A percentile compares a stretch with the other conserved stretches of the same genome.
Evolutionary conservation across 2,329 filamentous ascomycete species (phyloP).

Genomic region (Byssothecium circinans): DNA sequence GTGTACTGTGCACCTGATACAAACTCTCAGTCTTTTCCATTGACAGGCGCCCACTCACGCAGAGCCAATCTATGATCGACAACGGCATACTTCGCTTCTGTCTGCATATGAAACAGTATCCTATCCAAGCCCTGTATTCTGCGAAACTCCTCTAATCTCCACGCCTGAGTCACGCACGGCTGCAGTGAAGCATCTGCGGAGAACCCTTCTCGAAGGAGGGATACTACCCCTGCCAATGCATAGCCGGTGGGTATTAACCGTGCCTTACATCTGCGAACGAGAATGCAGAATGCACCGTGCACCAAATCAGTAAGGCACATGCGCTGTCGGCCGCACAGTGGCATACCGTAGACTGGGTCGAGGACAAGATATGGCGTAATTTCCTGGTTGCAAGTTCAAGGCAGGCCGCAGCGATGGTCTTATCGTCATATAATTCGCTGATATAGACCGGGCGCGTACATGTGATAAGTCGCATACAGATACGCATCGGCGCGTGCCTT

Average conservation of each 20-base stretch:
- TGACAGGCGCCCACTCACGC: not conserved
- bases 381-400: not conserved
- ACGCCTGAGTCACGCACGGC: not conserved
- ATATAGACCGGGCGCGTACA: slow-evolving; percentile 1
- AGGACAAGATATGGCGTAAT: slow-evolving; percentile 1
- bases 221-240: slow-evolving; percentile 17
- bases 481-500: not conserved
- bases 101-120: not conserved
- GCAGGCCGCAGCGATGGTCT: not conserved
- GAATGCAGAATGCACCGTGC: not conserved
- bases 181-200: not conserved
- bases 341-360: not conserved
- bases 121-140: not conserved
- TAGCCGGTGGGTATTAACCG: slow-evolving; percentile 16
- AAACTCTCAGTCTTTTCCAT: slow-evolving; percentile 1
- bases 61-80: not conserved
- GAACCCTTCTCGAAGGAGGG: slow-evolving; percentile 12
- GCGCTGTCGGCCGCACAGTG: not conserved
- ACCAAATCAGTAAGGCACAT: not conserved
- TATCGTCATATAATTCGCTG: not conserved
- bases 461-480: not conserved
- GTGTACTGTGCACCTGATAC: slow-evolving; percentile 3
- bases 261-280: slow-evolving; percentile 1
- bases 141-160: slow-evolving; percentile 3
- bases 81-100: not conserved